Evolutionary conservation across 345 rosid species (phyloP).

Genomic region (Aquilaria malaccensis): DNA sequence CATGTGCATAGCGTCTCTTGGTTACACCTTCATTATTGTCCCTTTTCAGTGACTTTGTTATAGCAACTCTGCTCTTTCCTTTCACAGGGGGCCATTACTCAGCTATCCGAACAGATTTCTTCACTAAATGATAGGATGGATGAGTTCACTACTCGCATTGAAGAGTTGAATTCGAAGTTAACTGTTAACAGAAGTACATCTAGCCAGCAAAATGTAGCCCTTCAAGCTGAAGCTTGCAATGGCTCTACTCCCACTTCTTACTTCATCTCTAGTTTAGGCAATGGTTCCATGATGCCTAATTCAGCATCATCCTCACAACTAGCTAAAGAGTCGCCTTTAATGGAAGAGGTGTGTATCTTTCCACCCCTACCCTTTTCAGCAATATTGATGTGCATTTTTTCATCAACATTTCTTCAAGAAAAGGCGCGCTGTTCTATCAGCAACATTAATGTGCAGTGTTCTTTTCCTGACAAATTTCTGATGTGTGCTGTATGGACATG

Average conservation of each 20-base stretch:
- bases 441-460: background rate
- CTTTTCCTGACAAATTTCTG: constrained; percentile 12
- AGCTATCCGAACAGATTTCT: constrained; percentile 89
- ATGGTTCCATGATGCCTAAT: constrained; percentile 63
- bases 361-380: no score
- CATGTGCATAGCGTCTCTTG: constrained; percentile 8
- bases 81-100: constrained; percentile 58
- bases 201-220: constrained; percentile 63
- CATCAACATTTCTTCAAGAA: background rate
- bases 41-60: background rate
- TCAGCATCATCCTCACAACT: constrained; percentile 63
- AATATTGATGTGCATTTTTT: no score
- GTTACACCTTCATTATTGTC: constrained; percentile 3
- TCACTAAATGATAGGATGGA: constrained; percentile 86
- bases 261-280: constrained; percentile 77
- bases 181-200: constrained; percentile 37
- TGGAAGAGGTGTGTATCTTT: constrained; percentile 64
- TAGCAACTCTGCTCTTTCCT: constrained; percentile 6
- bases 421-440: no score
- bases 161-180: constrained; percentile 71
- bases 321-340: constrained; percentile 62
- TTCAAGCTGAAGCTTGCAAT: constrained; percentile 56
- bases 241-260: constrained; percentile 84
- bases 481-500: constrained; percentile 5
- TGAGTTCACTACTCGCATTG: constrained; percentile 67